Conservation (phyloP, 2,329 filamentous ascomycete genomes). For the Cladorrhinum sp. region DNA sequence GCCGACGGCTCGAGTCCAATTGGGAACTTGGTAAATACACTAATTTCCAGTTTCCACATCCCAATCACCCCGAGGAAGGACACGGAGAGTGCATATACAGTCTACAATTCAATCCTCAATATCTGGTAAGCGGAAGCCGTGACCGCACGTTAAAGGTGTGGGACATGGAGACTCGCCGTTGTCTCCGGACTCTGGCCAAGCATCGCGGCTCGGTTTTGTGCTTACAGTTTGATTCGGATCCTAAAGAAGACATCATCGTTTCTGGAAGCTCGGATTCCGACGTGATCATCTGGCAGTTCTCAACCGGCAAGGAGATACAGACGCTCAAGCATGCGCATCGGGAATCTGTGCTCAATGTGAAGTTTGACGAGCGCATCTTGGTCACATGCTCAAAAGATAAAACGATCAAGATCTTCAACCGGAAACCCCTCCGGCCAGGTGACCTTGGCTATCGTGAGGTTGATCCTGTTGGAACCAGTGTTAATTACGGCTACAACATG, state of each 20-base stretch:
- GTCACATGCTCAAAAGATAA: slow-evolving; percentile 98
- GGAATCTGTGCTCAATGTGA: slow-evolving; percentile 90
- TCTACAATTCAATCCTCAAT: slow-evolving; percentile 81
- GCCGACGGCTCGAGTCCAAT: slow-evolving; percentile 80
- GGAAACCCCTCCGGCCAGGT: slow-evolving; percentile 61
- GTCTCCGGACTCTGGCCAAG: slow-evolving; percentile 67
- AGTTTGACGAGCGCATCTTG: slow-evolving; percentile 86
- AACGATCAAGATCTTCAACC: slow-evolving; percentile 94
- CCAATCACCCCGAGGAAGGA: slow-evolving; percentile 72
- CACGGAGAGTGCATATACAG: slow-evolving; percentile 94
- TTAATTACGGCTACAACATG: slow-evolving; percentile 55
- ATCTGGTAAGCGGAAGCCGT: slow-evolving; percentile 88
- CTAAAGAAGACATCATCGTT: slow-evolving; percentile 86
- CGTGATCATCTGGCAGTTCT: slow-evolving; percentile 90
- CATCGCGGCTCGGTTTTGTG: slow-evolving; percentile 88
- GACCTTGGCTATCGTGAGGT: slow-evolving; percentile 55
- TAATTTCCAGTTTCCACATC: slow-evolving; percentile 90
- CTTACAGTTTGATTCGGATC: slow-evolving; percentile 87
- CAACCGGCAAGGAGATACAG: slow-evolving; percentile 79
- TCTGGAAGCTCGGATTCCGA: slow-evolving; percentile 91
- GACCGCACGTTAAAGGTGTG: slow-evolving; percentile 87
- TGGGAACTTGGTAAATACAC: slow-evolving; percentile 80
- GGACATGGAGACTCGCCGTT: slow-evolving; percentile 77
- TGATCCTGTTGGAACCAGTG: slow-evolving; percentile 50
- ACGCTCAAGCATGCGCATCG: slow-evolving; percentile 72